Conservation (phyloP, 2,329 filamentous ascomycete species). For the Fonsecaea erecta region DNA sequence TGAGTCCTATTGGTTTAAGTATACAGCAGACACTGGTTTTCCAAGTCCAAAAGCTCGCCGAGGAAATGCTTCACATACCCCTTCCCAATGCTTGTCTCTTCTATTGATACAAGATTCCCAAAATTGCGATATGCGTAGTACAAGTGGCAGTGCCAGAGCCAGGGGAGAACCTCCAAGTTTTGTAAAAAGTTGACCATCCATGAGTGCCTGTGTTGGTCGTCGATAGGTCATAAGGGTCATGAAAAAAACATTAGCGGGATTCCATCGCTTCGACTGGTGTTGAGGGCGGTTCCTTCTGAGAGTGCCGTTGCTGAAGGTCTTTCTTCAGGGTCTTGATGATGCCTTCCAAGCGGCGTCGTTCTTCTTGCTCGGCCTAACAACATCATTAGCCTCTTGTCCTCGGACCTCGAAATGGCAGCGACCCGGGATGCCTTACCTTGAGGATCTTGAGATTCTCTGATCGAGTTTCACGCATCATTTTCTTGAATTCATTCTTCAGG, state of each 20-base stretch:
- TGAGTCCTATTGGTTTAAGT: not conserved
- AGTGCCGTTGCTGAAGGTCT: constrained; percentile 42
- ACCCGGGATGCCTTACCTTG: constrained; percentile 57
- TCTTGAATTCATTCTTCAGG: constrained; percentile 75
- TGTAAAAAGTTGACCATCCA: not conserved
- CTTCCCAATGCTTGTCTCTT: constrained; percentile 4
- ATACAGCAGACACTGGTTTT: constrained; percentile 1
- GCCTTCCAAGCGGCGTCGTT: constrained; percentile 68
- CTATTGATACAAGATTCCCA: constrained; percentile 19
- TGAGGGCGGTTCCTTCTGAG: constrained; percentile 16
- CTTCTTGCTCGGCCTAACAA: constrained; percentile 70
- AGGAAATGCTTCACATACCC: not conserved
- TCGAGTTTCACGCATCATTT: constrained; percentile 76
- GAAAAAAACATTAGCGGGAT: constrained; percentile 13
- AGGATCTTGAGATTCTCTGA: constrained; percentile 67
- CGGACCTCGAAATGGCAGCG: not conserved
- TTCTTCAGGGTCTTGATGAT: constrained; percentile 59
- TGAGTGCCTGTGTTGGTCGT: constrained; percentile 6
- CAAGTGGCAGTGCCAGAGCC: constrained; percentile 1
- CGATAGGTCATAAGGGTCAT: constrained; percentile 11
- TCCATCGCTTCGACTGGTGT: constrained; percentile 6
- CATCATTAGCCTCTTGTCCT: constrained; percentile 17
- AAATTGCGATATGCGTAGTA: constrained; percentile 16
- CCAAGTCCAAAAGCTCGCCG: constrained; percentile 12
- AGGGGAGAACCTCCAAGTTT: not conserved